Conservation (phyloP, 805 yeast species). For the Zygoascus tannicola region DNA sequence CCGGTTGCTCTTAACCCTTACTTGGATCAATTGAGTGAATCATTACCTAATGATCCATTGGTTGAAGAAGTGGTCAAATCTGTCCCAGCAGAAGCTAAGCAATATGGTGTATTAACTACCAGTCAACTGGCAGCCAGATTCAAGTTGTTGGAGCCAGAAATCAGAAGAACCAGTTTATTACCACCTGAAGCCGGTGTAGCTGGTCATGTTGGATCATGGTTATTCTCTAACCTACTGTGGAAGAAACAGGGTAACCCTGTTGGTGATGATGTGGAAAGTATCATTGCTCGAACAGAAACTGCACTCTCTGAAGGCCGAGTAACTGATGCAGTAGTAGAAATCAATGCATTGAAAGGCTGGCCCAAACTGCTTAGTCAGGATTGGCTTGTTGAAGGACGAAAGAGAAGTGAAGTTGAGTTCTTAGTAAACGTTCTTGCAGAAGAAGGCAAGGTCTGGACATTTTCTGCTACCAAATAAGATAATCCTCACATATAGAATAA, state of each 20-base stretch:
- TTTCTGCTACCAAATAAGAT: background rate
- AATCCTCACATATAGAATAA: too few species aligned
- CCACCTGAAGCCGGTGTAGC: conserved; percentile 95
- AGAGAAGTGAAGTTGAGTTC: conserved; percentile 80
- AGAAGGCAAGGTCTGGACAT: conserved; percentile 25
- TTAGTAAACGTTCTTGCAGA: conserved; percentile 42
- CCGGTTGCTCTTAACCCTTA: conserved; percentile 31
- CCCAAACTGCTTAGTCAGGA: conserved; percentile 80
- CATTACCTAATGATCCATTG: conserved; percentile 41
- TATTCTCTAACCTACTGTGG: conserved; percentile 68
- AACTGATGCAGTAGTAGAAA: conserved; percentile 87
- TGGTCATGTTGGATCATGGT: conserved; percentile 75
- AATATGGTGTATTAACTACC: conserved; percentile 59
- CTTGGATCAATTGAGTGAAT: conserved; percentile 24
- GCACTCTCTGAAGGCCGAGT: conserved; percentile 67
- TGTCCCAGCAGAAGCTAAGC: conserved; percentile 37
- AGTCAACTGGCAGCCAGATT: conserved; percentile 75
- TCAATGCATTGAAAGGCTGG: conserved; percentile 85
- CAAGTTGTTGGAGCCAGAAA: conserved; percentile 71
- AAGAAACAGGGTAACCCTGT: conserved; percentile 69
- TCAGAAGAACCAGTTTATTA: conserved; percentile 77
- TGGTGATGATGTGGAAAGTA: conserved; percentile 81
- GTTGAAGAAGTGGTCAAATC: conserved; percentile 39
- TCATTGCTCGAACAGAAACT: conserved; percentile 75
- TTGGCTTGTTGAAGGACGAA: conserved; percentile 86